Conservation (phyloP, 23 red algal genomes). For the Gracilaria vermiculophylla region DNA sequence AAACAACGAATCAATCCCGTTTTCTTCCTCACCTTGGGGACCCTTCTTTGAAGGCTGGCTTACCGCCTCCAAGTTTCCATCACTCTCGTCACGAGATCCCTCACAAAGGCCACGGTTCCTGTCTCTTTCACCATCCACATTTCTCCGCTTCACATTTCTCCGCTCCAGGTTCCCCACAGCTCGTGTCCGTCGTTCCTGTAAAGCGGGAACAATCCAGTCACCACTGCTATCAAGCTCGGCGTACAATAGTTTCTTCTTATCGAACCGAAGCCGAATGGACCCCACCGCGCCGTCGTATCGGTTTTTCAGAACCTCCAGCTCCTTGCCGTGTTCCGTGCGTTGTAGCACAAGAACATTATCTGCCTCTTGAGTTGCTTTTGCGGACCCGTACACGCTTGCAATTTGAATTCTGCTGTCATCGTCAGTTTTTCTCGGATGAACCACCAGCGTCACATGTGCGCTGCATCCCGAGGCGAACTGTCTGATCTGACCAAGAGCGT, state of each 20-base stretch:
- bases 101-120: not conserved
- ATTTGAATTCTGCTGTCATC: slow-evolving; percentile 57
- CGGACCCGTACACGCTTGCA: slow-evolving; percentile 78
- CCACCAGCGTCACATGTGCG: slow-evolving; percentile 83
- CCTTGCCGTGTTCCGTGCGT: slow-evolving; percentile 26
- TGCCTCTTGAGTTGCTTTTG: slow-evolving; percentile 85
- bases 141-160: not conserved
- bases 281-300: slow-evolving; percentile 75
- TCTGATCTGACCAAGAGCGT: slow-evolving; percentile 75
- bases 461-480: slow-evolving; percentile 62
- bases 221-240: slow-evolving; percentile 4
- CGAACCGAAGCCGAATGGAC: slow-evolving; percentile 55
- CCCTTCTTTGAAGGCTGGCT: too few relatives aligned
- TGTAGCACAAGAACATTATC: slow-evolving; percentile 90
- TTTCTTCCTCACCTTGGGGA: too few relatives aligned
- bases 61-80: not conserved
- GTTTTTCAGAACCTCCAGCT: slow-evolving; percentile 82
- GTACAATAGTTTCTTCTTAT: slow-evolving; percentile 15
- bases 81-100: not conserved
- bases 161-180: not conserved
- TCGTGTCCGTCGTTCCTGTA: not conserved
- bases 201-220: not conserved
- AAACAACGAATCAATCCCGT: not conserved
- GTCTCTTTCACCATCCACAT: not conserved
- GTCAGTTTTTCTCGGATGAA: slow-evolving; percentile 80